These are phyloP conservation scores for Cordyceps cateniannulata DNA, from an alignment of 2,329 filamentous ascomycete species.

Conservation along the genomic window DNA sequence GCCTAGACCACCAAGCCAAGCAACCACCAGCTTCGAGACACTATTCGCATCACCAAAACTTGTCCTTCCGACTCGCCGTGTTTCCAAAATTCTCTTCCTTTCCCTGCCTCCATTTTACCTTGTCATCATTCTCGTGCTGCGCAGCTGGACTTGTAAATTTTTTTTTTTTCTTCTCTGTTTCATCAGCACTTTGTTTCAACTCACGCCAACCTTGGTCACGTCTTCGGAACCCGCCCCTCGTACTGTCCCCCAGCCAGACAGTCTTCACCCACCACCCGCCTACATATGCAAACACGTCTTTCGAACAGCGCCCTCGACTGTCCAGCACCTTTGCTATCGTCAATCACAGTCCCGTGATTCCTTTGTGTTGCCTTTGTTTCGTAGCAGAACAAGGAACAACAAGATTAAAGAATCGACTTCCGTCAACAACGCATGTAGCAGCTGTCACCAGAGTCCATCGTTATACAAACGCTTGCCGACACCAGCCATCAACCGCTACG, in stretches of 20 bases:
- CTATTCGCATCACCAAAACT: conserved; percentile 22
- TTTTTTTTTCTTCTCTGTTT: neutral
- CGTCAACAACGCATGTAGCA: neutral
- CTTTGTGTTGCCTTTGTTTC: neutral
- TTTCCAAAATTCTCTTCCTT: conserved; percentile 5
- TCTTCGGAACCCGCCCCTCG: neutral
- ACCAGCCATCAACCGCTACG: neutral
- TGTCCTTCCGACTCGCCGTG: conserved; percentile 4
- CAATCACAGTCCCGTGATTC: neutral
- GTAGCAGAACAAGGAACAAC: neutral
- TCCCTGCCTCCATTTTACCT: neutral
- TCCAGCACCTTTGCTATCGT: neutral
- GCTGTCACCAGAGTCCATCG: neutral
- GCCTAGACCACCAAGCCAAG: conserved; percentile 7
- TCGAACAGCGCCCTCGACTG: neutral
- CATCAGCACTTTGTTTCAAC: conserved; percentile 5
- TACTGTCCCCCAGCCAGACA: neutral
- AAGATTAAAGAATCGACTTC: neutral
- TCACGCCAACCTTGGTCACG: neutral
- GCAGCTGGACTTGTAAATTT: neutral
- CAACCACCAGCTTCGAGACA: conserved; percentile 25
- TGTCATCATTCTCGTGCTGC: neutral
- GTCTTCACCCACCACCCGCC: neutral
- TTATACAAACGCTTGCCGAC: neutral
- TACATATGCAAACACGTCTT: neutral